A percentile compares a stretch with the other conserved stretches of the same genome.
phyloP scores from a whole-genome alignment of 2,329 filamentous ascomycete species.

The Byssochlamys sp. region DNA sequence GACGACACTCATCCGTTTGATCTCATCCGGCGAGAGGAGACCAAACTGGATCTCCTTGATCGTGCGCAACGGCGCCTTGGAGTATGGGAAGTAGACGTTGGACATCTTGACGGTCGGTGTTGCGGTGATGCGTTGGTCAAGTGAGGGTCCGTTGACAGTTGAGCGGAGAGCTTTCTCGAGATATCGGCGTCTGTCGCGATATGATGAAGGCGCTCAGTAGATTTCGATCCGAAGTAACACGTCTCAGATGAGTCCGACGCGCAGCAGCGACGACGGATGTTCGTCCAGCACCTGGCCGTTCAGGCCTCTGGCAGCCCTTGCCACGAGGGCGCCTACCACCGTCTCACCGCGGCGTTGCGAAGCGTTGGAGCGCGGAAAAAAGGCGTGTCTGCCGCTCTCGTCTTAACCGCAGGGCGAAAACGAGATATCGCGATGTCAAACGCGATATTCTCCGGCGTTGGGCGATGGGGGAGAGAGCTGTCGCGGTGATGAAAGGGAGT shows the following conservation, averaged over 20 bases:
- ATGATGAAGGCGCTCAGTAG: background rate
- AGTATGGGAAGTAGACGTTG: constrained; percentile 82
- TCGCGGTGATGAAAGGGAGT: constrained; percentile 34
- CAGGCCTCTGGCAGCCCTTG: constrained; percentile 40
- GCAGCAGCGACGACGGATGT: constrained; percentile 21
- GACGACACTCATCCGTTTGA: constrained; percentile 95
- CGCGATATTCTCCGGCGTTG: constrained; percentile 31
- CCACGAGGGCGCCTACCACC: constrained; percentile 39
- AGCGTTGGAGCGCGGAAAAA: constrained; percentile 19
- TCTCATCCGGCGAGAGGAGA: constrained; percentile 92
- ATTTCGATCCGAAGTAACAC: background rate
- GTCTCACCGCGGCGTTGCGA: constrained; percentile 27
- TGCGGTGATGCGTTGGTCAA: constrained; percentile 7
- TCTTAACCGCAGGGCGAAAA: constrained; percentile 16
- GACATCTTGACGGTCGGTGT: constrained; percentile 58
- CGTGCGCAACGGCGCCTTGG: constrained; percentile 89
- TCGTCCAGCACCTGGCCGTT: constrained; percentile 30
- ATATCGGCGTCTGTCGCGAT: background rate
- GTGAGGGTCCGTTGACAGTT: background rate
- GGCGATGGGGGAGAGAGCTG: constrained; percentile 20
- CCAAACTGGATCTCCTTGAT: constrained; percentile 99
- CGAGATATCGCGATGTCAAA: constrained; percentile 33
- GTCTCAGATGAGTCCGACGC: background rate
- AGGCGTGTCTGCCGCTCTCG: constrained; percentile 15
- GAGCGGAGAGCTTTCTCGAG: background rate